Evolutionary conservation across 257 asterid genomes (phyloP), one percentile per base, ranked within the genome.

Genomic region (Pogostemon cablin): DNA sequence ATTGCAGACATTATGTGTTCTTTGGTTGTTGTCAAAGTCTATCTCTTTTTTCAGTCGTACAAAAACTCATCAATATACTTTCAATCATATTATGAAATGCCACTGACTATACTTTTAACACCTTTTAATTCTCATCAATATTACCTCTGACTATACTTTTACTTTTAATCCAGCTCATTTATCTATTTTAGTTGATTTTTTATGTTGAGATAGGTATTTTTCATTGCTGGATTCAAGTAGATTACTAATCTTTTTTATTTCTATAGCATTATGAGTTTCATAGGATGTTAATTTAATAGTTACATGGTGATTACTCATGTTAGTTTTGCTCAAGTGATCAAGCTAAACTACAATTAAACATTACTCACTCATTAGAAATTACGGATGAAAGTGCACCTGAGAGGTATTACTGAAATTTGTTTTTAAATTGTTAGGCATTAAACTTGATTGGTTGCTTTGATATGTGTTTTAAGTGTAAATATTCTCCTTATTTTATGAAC

Each of bases 361-460:
- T 5, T 3, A 34, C 43, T 9, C 32, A 4, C 49, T 56, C 11
- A 11, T 47, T 73, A 48, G 61, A 53, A 32, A 15, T 67, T 42
- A 20, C 55, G 15, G 43, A 57, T 53, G 39, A 20, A 57, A 59
- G 62, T 9, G 58, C 15, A 70, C 10, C 10, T n/a, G 32, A 12
- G 49, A 4, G 39, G 52, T 7, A 58, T 66, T 65, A 71, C 47
- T 58, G 63, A 43, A 55, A 5, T 34, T 12, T 48, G n/a, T 71
- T 76, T 32, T 6, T 34, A 41, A 32, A 53, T n/a, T 37, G 2
- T 9, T n/a, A 60, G 44, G 71, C 59, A 40, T 43, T 57, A 55
- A 46, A 50, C 67, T 60, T 7, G 20, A 48, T 39, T 15, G 38
- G 17, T 63, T 66, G 67, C 52, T 59, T 50, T 39, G 15, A 17